These are phyloP conservation scores for Coniochaeta sp. DNA, from an alignment of 2,329 filamentous ascomycete genomes.

Conservation along the genomic window DNA sequence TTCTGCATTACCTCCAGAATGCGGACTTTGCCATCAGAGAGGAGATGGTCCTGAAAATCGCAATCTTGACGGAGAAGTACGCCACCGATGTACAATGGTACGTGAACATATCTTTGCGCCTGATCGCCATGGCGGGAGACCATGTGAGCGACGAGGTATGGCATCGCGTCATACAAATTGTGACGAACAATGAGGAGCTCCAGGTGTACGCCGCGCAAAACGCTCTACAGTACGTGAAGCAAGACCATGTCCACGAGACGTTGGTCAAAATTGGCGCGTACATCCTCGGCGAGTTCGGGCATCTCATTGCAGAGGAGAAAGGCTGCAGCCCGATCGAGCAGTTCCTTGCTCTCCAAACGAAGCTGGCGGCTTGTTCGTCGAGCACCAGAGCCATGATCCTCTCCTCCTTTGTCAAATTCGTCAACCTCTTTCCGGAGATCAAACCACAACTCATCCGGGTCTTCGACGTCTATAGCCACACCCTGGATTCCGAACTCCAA, in stretches of 20 bases:
- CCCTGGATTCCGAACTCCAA: conserved; percentile 89
- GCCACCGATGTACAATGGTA: conserved; percentile 99
- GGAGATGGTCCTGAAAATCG: conserved; percentile 99
- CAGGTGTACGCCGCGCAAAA: conserved; percentile 95
- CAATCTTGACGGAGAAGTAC: conserved; percentile 96
- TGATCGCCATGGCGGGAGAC: conserved; percentile 94
- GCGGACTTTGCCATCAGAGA: conserved; percentile 97
- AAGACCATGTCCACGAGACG: conserved; percentile 91
- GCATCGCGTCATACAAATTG: conserved; percentile 97
- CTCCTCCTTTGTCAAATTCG: conserved; percentile 94
- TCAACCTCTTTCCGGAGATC: conserved; percentile 97
- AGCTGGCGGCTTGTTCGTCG: conserved; percentile 82
- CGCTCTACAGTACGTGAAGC: conserved; percentile 85
- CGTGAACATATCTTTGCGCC: conserved; percentile 89
- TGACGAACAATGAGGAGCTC: conserved; percentile 97
- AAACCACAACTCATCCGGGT: conserved; percentile 89
- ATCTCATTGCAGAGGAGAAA: conserved; percentile 86
- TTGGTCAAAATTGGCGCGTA: conserved; percentile 97
- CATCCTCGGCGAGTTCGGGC: conserved; percentile 92
- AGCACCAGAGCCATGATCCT: conserved; percentile 89
- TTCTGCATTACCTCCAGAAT: conserved; percentile 89
- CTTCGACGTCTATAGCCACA: conserved; percentile 89
- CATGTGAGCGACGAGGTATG: conserved; percentile 99
- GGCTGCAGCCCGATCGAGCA: conserved; percentile 96
- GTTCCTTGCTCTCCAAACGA: conserved; percentile 84